Evolutionary conservation across 495 filamentous ascomycete genomes (phyloP).

Genomic region (Hypoxylon fragiforme): DNA sequence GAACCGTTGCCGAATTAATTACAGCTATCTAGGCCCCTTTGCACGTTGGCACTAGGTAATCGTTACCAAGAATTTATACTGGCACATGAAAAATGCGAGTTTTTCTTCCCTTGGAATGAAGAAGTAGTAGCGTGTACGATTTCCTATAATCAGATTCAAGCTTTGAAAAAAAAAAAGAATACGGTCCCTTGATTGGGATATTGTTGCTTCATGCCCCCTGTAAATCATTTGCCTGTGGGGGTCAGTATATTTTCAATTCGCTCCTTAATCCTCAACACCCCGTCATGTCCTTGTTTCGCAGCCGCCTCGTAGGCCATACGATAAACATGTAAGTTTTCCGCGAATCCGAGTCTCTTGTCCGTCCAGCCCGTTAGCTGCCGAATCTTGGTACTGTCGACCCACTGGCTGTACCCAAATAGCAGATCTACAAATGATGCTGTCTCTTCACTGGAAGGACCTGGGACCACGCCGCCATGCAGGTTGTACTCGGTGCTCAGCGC

Average conservation of each 20-base stretch:
- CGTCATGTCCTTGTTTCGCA: conserved; percentile 20
- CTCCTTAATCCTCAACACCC: conserved; percentile 27
- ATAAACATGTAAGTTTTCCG: conserved; percentile 41
- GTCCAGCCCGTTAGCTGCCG: conserved; percentile 45
- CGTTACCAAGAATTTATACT: too few species aligned
- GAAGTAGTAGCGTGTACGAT: too few species aligned
- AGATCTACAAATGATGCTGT: conserved; percentile 11
- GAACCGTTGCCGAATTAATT: too few species aligned
- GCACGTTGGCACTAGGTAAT: too few species aligned
- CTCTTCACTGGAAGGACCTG: neutral
- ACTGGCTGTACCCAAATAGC: conserved; percentile 43
- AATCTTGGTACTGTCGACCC: conserved; percentile 47
- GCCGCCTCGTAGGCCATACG: conserved; percentile 47
- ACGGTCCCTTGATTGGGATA: too few species aligned
- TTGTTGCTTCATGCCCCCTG: too few species aligned
- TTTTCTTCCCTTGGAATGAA: too few species aligned
- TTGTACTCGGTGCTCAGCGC: conserved; percentile 44
- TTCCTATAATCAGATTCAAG: too few species aligned
- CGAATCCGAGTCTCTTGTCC: conserved; percentile 42
- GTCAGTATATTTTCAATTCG: neutral
- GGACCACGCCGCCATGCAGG: conserved; percentile 29
- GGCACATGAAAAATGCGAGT: too few species aligned
- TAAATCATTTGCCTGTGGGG: neutral
- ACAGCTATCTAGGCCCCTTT: too few species aligned
- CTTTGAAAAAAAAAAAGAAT: too few species aligned